Base-by-base conservation (phyloP, 2,329 filamentous ascomycete genomes). In the Penicillium sp. region DNA sequence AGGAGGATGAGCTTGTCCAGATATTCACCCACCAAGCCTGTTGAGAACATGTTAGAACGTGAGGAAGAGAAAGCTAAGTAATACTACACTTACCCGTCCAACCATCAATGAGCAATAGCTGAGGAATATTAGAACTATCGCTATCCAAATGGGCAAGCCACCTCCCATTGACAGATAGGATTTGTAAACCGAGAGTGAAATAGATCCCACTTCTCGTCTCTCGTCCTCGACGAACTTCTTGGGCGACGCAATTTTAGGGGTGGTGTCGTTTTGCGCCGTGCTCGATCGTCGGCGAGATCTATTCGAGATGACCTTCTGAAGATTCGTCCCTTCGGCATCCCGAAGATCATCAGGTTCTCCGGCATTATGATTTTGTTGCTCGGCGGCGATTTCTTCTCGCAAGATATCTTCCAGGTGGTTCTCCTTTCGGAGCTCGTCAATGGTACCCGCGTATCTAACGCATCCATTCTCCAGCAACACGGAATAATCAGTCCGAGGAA, bases 171-270 rank as follows among this genome's bases (percentile, higher is more conserved):
- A 77, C 13, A 92, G 69, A 63, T 92, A 94, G 0, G 79, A 77
- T 11, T 75, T 63, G 56, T 92, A 92, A n/a, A 92, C 79, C 6
- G 77, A 76, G 20, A 76, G 76, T 60, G 86, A 86, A 28, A 92
- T 83, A 5, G 84, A 80, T 1, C 89, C 89, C 47, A 81, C 80
- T 64, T 90, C 87, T 50, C 85, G 81, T n/a, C 74, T 76, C 68
- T 94, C 89, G 2, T 90, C 88, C 63, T 90, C 85, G 24, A 89
- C 82, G 58, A 92, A 92, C 67, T 90, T 87, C 57, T 84, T 84
- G 0, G 83, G 79, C 5, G 68, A 52, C 4, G 60, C 52, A 4
- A n/a, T 25, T 41, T 53, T 66, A 49, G 46, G 52, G 38, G 16
- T 50, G 50, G 54, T 33, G 20, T 59, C 55, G 53, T 61, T 53